Percentiles rank a stretch among this genome's conserved stretches.
These are phyloP conservation scores for Russula sp. DNA, from an alignment of 768 basidiomycete species.

Conservation along the genomic window DNA sequence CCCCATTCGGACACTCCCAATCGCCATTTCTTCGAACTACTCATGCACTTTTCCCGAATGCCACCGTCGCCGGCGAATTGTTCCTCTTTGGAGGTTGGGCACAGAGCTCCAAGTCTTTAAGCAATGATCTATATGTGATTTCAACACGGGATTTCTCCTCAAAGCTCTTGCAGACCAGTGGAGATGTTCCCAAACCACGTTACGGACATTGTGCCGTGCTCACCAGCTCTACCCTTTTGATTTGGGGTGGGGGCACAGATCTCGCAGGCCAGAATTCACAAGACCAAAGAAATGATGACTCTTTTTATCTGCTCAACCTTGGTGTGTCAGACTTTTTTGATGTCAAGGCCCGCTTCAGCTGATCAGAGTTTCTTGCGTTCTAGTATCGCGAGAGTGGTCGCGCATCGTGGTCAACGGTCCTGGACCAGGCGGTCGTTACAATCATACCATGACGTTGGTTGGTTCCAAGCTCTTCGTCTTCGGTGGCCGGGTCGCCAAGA, in stretches of 20 bases:
- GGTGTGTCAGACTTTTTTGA: constrained; percentile 50
- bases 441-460: constrained; percentile 91
- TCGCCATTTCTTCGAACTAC: constrained; percentile 63
- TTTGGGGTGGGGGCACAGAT: constrained; percentile 94
- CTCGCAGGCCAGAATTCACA: constrained; percentile 62
- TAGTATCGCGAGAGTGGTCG: constrained; percentile 95
- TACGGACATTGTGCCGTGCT: constrained; percentile 93
- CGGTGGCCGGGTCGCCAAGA: constrained; percentile 85
- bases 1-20: constrained; percentile 41
- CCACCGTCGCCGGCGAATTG: constrained; percentile 78
- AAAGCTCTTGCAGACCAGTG: constrained; percentile 78
- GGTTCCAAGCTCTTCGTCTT: constrained; percentile 92
- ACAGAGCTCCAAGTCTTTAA: constrained; percentile 59
- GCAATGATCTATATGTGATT: constrained; percentile 91
- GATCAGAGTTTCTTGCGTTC: not conserved
- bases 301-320: constrained; percentile 88
- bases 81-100: constrained; percentile 97
- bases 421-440: constrained; percentile 85
- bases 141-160: constrained; percentile 77
- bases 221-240: constrained; percentile 90
- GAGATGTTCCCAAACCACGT: constrained; percentile 81
- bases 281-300: constrained; percentile 82
- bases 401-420: constrained; percentile 58
- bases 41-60: constrained; percentile 78
- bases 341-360: not conserved